These are phyloP conservation scores for Raphanus raphanistrum DNA, from an alignment of 345 rosid genomes.

Conservation along the genomic window DNA sequence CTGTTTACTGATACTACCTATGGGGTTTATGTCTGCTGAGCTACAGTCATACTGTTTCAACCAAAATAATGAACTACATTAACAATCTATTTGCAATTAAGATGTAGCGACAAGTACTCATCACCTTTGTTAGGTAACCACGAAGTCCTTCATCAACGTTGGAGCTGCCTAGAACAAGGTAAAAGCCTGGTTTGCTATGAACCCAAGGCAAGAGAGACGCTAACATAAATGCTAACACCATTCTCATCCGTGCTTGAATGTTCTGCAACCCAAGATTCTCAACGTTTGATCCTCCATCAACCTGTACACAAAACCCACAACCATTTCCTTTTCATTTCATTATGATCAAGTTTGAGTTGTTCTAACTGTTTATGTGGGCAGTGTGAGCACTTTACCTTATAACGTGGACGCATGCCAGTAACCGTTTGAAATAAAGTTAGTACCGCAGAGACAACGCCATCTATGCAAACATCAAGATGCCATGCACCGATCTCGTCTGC, in stretches of 20 bases:
- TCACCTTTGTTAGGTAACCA: slow-evolving; percentile 93
- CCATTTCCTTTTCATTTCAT: slow-evolving; percentile 3
- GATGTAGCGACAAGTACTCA: not conserved
- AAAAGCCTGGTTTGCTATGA: slow-evolving; percentile 82
- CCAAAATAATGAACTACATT: slow-evolving; percentile 19
- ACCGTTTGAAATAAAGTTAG: slow-evolving; percentile 74
- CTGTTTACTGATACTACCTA: slow-evolving; percentile 89
- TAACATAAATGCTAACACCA: slow-evolving; percentile 89
- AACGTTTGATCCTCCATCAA: slow-evolving; percentile 84
- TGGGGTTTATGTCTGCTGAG: slow-evolving; percentile 95
- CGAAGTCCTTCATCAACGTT: slow-evolving; percentile 93
- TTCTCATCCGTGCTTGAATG: slow-evolving; percentile 95
- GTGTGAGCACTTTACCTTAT: slow-evolving; percentile 49
- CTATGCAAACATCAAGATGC: slow-evolving; percentile 90
- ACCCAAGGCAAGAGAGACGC: slow-evolving; percentile 98
- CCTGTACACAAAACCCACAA: slow-evolving; percentile 43
- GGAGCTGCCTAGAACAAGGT: slow-evolving; percentile 96
- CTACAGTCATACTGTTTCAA: slow-evolving; percentile 85
- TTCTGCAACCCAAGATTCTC: slow-evolving; percentile 91
- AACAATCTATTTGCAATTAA: not conserved
- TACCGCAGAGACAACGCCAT: slow-evolving; percentile 76
- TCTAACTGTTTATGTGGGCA: not conserved
- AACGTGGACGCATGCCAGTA: slow-evolving; percentile 76
- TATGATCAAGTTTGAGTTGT: not conserved
- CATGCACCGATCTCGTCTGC: slow-evolving; percentile 91